Evolutionary conservation across 805 yeast genomes (phyloP).

Genomic region (Ogataea paradorogensis): DNA sequence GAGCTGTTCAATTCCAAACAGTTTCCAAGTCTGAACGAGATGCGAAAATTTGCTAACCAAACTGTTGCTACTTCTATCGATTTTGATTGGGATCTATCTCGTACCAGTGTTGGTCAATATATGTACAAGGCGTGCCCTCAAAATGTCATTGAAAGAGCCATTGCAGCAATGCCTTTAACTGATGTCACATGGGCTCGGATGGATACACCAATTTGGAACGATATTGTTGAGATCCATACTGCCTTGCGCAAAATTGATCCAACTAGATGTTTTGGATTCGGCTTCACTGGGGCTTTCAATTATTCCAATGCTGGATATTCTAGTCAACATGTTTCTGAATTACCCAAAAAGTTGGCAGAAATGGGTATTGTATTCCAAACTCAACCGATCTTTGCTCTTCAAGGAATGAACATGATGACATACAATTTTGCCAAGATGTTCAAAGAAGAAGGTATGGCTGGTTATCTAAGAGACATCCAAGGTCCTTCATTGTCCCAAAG

Average conservation of each 20-base stretch:
- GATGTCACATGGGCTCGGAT: constrained; percentile 65
- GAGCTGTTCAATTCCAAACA: constrained; percentile 9
- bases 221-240: constrained; percentile 47
- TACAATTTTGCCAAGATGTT: constrained; percentile 49
- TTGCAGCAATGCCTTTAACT: constrained; percentile 55
- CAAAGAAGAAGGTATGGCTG: constrained; percentile 54
- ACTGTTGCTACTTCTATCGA: constrained; percentile 34
- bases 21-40: constrained; percentile 23
- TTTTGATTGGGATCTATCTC: constrained; percentile 61
- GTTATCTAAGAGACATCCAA: constrained; percentile 18
- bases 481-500: constrained; percentile 12
- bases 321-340: constrained; percentile 42
- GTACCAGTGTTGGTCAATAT: constrained; percentile 57
- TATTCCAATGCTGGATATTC: constrained; percentile 58
- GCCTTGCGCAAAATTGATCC: constrained; percentile 47
- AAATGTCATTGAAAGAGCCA: constrained; percentile 51
- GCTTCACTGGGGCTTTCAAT: constrained; percentile 58
- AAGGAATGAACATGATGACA: constrained; percentile 55
- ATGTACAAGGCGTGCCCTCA: constrained; percentile 48
- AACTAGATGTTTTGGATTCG: constrained; percentile 55
- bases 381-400: constrained; percentile 54
- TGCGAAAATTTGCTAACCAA: constrained; percentile 13
- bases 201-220: constrained; percentile 51
- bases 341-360: constrained; percentile 53
- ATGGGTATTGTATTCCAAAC: constrained; percentile 48